Conservation (phyloP, 768 basidiomycete genomes). For the Mycena venus region DNA sequence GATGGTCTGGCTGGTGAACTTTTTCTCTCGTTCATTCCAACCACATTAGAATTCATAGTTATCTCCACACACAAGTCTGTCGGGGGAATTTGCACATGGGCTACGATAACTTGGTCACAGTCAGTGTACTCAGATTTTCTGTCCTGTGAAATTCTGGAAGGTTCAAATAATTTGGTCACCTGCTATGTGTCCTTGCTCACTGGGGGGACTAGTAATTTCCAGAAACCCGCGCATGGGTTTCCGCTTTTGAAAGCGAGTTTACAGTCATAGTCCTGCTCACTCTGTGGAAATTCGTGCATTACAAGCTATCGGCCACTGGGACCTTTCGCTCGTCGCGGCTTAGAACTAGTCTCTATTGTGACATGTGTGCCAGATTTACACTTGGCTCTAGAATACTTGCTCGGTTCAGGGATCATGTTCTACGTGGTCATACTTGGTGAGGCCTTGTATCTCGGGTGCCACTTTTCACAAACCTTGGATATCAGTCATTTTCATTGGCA, state of each 20-base stretch:
- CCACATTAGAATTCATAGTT: neutral
- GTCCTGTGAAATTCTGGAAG: neutral
- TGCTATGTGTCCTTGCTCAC: no score
- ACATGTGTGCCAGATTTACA: neutral
- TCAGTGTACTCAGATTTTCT: neutral
- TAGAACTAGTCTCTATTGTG: neutral
- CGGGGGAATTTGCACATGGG: neutral
- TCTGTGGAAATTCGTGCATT: neutral
- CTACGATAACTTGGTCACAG: neutral
- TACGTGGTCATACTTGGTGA: neutral
- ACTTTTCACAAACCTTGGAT: neutral
- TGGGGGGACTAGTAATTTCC: no score
- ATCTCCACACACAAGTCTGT: neutral
- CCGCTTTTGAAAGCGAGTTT: neutral
- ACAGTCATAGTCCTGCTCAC: neutral
- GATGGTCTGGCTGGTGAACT: neutral
- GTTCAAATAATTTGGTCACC: neutral
- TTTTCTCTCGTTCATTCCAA: neutral
- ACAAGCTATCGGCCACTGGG: neutral
- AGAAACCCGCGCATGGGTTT: no score
- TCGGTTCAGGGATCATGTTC: neutral
- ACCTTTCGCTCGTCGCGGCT: neutral
- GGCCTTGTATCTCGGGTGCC: neutral
- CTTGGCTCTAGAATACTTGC: neutral
- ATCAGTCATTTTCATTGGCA: neutral